Evolutionary conservation across 2,329 filamentous ascomycete species (phyloP), one percentile per base, ranked within the genome.

Genomic region (Aspergillus japonicus): DNA sequence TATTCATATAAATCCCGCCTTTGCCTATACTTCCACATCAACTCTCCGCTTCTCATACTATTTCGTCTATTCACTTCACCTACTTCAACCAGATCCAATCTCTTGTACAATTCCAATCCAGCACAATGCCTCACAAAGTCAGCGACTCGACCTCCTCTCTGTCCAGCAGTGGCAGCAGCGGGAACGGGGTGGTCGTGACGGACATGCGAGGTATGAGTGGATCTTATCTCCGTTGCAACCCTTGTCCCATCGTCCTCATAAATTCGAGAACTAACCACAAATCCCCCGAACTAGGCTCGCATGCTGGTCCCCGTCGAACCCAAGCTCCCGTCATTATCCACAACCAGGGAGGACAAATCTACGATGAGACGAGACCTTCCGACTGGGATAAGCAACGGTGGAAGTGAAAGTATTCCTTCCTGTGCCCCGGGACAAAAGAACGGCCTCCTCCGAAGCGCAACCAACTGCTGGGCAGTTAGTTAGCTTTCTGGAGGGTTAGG

Each of bases 351-450:
- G 73, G 73, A 50, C 73, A 70, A 56, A 73, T 69, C 57, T 75
- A 72, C 62, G 73, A 75, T 58, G 71, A 75, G 59, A 74, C 73
- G 23, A 65, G 73, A 60, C 72, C 73, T 1, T 73, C 71, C 4
- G 73, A 74, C 62, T 75, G 73, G 73, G 73, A 75, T 62, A 74
- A 74, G 64, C 73, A 75, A 64, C 72, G 73, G 60, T 75, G 73
- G 73, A 75, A 75, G 63, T 75, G 73, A 64, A 62, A 4, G 11
- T 6, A 35, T 16, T 4, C 1, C 1, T 8, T 19, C 1, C 1
- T 1, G 39, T n/a, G 14, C 16, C 16, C 11, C 33, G 33, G 39
- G 16, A 44, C 39, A 8, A 39, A n/a, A 8, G 16, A 19, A 10
- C 26, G 6, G 26, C 26, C 26, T 19, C 57, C 49, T 33, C 50